These are phyloP conservation scores for Pyrenochaeta sp. DNA, from an alignment of 2,329 filamentous ascomycete genomes.

Conservation along the genomic window DNA sequence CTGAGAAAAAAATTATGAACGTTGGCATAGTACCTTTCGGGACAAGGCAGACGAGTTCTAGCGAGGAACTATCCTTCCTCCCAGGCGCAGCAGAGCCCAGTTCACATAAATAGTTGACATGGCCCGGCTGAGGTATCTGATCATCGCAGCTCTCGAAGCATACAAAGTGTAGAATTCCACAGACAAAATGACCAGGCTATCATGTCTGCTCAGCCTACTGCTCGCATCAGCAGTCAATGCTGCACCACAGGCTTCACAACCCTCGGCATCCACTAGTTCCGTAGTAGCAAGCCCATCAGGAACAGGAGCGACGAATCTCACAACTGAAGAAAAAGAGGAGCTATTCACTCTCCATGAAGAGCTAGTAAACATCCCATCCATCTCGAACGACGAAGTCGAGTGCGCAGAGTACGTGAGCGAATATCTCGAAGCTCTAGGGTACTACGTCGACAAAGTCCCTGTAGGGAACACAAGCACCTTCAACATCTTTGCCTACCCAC, in stretches of 20 bases:
- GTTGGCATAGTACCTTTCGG: background rate
- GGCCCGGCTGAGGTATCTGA: background rate
- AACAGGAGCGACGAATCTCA: constrained; percentile 7
- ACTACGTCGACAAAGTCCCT: constrained; percentile 54
- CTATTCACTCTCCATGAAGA: constrained; percentile 31
- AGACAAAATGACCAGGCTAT: constrained; percentile 3
- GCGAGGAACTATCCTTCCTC: background rate
- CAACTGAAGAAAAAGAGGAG: constrained; percentile 26
- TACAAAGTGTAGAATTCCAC: no score
- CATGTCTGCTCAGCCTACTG: constrained; percentile 1
- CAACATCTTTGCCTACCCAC: constrained; percentile 75
- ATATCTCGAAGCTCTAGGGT: constrained; percentile 66
- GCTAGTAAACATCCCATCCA: constrained; percentile 35
- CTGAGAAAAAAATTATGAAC: no score
- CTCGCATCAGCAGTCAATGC: constrained; percentile 1
- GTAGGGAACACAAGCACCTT: constrained; percentile 61
- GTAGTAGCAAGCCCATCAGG: constrained; percentile 6
- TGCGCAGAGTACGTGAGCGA: constrained; percentile 72
- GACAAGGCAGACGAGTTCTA: background rate
- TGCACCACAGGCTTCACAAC: constrained; percentile 12
- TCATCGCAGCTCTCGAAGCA: no score
- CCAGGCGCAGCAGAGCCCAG: background rate
- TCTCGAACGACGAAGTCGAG: constrained; percentile 66
- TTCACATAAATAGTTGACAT: background rate
- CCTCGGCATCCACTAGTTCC: constrained; percentile 9